Conservation (phyloP, 306 rosid species). For the Cicer cuneatum region DNA sequence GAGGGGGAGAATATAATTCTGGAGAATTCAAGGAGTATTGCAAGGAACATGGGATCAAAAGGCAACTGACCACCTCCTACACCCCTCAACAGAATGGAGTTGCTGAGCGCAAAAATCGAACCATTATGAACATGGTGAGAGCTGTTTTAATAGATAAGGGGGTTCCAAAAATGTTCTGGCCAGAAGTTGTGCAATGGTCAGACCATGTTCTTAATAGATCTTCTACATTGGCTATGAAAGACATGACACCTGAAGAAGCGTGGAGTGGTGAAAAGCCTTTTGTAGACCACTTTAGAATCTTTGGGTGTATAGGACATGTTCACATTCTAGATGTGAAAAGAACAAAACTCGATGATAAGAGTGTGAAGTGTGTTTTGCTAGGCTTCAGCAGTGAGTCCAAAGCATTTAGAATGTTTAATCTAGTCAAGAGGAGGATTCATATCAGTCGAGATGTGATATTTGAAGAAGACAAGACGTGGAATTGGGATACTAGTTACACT, state of each 20-base stretch:
- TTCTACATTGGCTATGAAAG: not conserved
- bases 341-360: not conserved
- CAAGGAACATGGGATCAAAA: not conserved
- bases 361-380: not conserved
- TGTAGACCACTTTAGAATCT: not conserved
- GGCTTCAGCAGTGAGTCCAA: not conserved
- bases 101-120: not conserved
- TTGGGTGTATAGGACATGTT: too few relatives aligned
- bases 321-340: not conserved
- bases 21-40: not conserved
- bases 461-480: not conserved
- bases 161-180: not conserved
- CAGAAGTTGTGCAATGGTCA: not conserved
- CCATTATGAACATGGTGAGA: not conserved
- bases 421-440: not conserved
- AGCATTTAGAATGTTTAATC: not conserved
- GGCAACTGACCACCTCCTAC: not conserved
- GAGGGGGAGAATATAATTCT: conserved; percentile 1
- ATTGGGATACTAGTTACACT: not conserved
- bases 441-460: not conserved
- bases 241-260: not conserved
- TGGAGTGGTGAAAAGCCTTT: not conserved
- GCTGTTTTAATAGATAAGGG: not conserved
- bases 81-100: not conserved
- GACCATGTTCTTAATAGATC: not conserved